These are phyloP conservation scores for Dioscorea dumetorum DNA, from an alignment of 106 monocot species.

Conservation along the genomic window DNA sequence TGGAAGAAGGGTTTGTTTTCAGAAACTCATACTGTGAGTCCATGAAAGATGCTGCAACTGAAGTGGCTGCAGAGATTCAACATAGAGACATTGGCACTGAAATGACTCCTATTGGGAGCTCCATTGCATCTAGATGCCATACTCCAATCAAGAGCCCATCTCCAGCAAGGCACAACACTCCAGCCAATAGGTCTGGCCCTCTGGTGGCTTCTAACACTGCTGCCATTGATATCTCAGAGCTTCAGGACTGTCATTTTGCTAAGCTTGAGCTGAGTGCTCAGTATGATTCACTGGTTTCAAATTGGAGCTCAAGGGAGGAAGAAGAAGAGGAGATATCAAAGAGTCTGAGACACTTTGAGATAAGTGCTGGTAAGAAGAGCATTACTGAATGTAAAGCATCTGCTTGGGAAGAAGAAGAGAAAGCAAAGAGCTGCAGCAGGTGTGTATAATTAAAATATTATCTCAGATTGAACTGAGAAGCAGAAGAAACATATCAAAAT, in stretches of 20 bases:
- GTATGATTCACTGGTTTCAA: constrained; percentile 42
- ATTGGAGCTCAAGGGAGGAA: constrained; percentile 87
- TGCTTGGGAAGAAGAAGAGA: constrained; percentile 88
- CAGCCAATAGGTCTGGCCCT: constrained; percentile 61
- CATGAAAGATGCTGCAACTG: constrained; percentile 10
- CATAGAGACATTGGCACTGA: constrained; percentile 69
- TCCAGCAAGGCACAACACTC: constrained; percentile 85
- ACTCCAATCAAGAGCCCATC: constrained; percentile 75
- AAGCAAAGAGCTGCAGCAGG: constrained; percentile 79
- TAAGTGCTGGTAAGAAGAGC: constrained; percentile 34
- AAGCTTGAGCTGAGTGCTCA: constrained; percentile 61
- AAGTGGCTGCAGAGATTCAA: neutral
- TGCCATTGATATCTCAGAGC: constrained; percentile 48
- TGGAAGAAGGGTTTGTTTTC: constrained; percentile 39
- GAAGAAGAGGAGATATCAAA: constrained; percentile 85
- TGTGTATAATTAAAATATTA: constrained; percentile 2
- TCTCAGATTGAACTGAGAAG: no score
- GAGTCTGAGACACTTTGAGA: constrained; percentile 74
- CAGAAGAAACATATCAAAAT: no score
- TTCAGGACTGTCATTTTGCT: constrained; percentile 71
- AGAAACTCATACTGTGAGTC: constrained; percentile 21
- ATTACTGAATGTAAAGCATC: constrained; percentile 38
- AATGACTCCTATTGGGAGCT: constrained; percentile 70
- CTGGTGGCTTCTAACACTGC: constrained; percentile 20
- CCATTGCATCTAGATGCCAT: constrained; percentile 44